A percentile compares a stretch with the other conserved stretches of the same genome.
Evolutionary conservation across 2,329 filamentous ascomycete genomes (phyloP).

Genomic region (Aspergillus amoenus): DNA sequence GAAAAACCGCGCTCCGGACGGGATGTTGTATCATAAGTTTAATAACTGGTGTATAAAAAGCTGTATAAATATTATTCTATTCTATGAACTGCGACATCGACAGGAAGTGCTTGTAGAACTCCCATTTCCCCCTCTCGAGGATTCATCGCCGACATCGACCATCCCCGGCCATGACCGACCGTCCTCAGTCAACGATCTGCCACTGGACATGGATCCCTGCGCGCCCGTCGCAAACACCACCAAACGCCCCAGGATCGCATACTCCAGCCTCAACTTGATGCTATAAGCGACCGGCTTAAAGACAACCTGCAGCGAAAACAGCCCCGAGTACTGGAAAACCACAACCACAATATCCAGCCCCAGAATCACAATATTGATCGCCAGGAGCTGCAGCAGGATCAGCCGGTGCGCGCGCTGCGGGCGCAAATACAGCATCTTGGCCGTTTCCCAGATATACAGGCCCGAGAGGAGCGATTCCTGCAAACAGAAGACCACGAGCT

Average conservation of each 20-base stretch:
- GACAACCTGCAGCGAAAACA: constrained; percentile 40
- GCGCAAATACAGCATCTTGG: constrained; percentile 42
- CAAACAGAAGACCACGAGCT: constrained; percentile 53
- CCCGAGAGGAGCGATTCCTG: constrained; percentile 53
- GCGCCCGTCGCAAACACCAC: constrained; percentile 25
- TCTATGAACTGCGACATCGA: no score
- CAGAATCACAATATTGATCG: constrained; percentile 50
- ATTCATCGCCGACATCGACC: no score
- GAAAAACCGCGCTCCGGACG: no score
- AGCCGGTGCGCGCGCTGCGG: constrained; percentile 18
- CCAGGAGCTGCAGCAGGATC: constrained; percentile 48
- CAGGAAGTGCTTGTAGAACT: no score
- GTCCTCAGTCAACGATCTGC: no score
- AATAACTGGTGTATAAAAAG: no score
- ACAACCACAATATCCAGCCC: constrained; percentile 46
- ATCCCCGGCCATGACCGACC: no score
- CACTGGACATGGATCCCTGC: neutral
- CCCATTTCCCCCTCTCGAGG: no score
- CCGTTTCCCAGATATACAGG: constrained; percentile 51
- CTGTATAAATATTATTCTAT: no score
- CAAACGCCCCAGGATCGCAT: constrained; percentile 52
- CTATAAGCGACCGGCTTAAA: constrained; percentile 41
- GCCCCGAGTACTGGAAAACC: constrained; percentile 38
- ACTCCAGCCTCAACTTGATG: constrained; percentile 54
- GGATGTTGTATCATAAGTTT: no score